These are phyloP conservation scores for Alternaria infectoria DNA, from an alignment of 2,329 filamentous ascomycete genomes.

Conservation along the genomic window DNA sequence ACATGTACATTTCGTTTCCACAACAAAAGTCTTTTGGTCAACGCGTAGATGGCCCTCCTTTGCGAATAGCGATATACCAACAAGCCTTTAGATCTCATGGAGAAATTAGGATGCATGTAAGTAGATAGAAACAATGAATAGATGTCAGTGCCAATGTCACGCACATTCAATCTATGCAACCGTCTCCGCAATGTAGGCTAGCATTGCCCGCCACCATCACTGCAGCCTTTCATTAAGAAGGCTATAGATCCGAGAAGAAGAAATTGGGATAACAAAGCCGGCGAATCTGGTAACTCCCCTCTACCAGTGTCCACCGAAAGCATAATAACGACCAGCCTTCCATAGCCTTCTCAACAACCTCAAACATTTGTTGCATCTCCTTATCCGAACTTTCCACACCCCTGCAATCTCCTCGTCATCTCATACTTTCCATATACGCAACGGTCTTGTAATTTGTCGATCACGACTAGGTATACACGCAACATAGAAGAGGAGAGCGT, in stretches of 20 bases:
- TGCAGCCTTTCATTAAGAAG: not conserved
- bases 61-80: slow-evolving; percentile 1
- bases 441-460: not conserved
- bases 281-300: not conserved
- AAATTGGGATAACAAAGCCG: not conserved
- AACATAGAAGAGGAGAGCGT: not conserved
- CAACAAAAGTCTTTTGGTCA: slow-evolving; percentile 1
- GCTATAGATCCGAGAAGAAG: not conserved
- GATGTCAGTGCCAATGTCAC: not conserved
- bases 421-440: not conserved
- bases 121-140: not conserved
- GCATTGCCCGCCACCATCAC: not conserved
- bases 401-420: not conserved
- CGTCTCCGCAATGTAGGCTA: not conserved
- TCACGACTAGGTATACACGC: not conserved
- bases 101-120: not conserved
- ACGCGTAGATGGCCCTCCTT: not conserved
- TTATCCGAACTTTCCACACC: not conserved
- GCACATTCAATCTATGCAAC: not conserved
- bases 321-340: not conserved
- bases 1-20: not conserved
- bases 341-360: not conserved
- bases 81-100: not conserved
- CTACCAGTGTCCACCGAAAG: not conserved
- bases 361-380: not conserved